phyloP scores from a whole-genome alignment of 2,329 filamentous ascomycete genomes.

The Pseudogymnoascus sp. region DNA sequence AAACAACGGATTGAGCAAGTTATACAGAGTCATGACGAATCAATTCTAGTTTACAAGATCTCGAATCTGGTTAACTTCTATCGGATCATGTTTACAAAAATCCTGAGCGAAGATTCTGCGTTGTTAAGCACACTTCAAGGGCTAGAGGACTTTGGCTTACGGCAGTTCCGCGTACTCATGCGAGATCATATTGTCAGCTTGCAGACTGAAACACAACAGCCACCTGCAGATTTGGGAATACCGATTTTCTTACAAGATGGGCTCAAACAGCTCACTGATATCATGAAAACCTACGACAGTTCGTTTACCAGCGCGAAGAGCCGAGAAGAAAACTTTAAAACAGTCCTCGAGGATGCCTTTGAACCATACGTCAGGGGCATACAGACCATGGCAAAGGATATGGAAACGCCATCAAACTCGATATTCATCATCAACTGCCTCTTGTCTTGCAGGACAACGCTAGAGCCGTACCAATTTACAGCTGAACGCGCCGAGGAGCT shows the following conservation, averaged over 20 bases:
- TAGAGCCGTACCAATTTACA: constrained; percentile 57
- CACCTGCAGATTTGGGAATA: constrained; percentile 63
- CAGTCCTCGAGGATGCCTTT: constrained; percentile 67
- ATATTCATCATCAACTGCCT: constrained; percentile 70
- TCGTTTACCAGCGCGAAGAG: constrained; percentile 56
- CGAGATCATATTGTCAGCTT: constrained; percentile 69
- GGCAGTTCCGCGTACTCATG: constrained; percentile 74
- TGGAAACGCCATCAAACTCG: constrained; percentile 50
- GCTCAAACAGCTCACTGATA: constrained; percentile 63
- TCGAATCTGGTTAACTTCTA: constrained; percentile 88
- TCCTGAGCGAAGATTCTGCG: constrained; percentile 58
- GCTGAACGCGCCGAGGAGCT: constrained; percentile 46
- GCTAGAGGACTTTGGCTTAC: constrained; percentile 67
- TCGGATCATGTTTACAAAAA: constrained; percentile 69
- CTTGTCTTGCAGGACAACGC: constrained; percentile 45
- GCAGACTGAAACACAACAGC: constrained; percentile 61
- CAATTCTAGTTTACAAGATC: constrained; percentile 79
- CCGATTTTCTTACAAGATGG: constrained; percentile 76
- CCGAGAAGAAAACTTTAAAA: constrained; percentile 61
- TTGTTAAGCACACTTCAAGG: constrained; percentile 53
- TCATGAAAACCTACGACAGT: constrained; percentile 81
- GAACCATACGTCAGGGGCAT: constrained; percentile 79
- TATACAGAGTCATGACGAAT: constrained; percentile 85
- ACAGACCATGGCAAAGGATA: constrained; percentile 54
- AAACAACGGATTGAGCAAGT: constrained; percentile 85